Base-by-base conservation (phyloP, 148 eudicot genomes). In the Cornus kousa region DNA sequence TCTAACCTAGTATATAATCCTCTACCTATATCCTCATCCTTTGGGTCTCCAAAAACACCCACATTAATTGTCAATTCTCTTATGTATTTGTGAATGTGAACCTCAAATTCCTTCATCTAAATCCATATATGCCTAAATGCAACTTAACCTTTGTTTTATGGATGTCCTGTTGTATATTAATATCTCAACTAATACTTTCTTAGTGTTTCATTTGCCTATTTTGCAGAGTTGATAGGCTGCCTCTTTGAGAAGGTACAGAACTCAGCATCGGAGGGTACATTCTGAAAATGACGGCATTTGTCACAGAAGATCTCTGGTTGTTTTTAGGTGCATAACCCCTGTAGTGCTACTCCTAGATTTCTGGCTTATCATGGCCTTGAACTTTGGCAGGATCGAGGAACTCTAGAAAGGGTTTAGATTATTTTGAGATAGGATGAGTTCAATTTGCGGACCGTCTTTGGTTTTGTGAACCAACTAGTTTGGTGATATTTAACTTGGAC, bases 261-360 rank as follows among this genome's bases (percentile, higher is more conserved):
- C 62, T 24, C 33, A 11, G 69, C 68, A 22, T 74, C 13, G 2
- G 68, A 35, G 19, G 68, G 68, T 60, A 48, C 68, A 74, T 62
- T 62, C 68, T 74, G 77, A 40, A 20, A 12, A 75, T 10, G 40
- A 66, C 16, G n/a, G 4, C 1, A 33, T 50, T 64, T 17, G 13
- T 39, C 17, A 12, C 13, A 55, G 33, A 62, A 37, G 32, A 11
- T 17, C 64, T 74, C 20, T 62, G 70, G 28, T 76, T 55, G 71
- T 8, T 74, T 53, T 17, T 40, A 12, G 59, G 46, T 46, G 39
- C 70, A 43, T 23, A 75, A 14, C 35, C 39, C 70, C 1, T 66
- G 4, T 32, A 66, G 60, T 46, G 60, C 60, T 76, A 66, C 67
- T 75, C 57, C 39, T 46, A 76, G 62, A 67, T 67, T 75, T 46